phyloP scores from a whole-genome alignment of 371 early-diverging fungal species.

The Gilbertella persicaria region DNA sequence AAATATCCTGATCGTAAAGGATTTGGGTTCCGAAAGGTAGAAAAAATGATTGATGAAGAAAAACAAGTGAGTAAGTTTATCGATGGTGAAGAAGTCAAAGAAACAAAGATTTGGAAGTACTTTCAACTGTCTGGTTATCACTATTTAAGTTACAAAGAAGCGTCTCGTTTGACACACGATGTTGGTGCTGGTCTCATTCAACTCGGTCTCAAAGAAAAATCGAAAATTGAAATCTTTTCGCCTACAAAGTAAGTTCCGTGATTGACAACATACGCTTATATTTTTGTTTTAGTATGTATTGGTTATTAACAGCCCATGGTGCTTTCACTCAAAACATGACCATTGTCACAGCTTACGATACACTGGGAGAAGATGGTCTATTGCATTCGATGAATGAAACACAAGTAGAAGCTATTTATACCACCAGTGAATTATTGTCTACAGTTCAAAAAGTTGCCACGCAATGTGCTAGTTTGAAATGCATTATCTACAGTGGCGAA shows the following conservation, averaged over 20 bases:
- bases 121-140: constrained; percentile 69
- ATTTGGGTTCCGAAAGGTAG: constrained; percentile 70
- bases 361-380: constrained; percentile 87
- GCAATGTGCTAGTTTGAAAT: constrained; percentile 65
- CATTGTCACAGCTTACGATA: constrained; percentile 88
- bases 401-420: constrained; percentile 76
- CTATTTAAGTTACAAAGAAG: constrained; percentile 71
- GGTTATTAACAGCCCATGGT: constrained; percentile 73
- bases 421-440: constrained; percentile 80
- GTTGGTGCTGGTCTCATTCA: constrained; percentile 70
- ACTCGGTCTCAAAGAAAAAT: constrained; percentile 63
- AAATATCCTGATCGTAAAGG: constrained; percentile 51
- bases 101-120: constrained; percentile 81
- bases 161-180: constrained; percentile 42
- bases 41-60: constrained; percentile 70
- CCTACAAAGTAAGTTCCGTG: constrained; percentile 64
- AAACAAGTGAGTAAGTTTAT: constrained; percentile 74
- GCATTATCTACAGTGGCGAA: constrained; percentile 80
- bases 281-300: constrained; percentile 60
- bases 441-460: constrained; percentile 66
- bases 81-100: constrained; percentile 63
- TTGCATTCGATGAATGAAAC: constrained; percentile 86
- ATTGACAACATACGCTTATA: background rate
- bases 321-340: constrained; percentile 72
- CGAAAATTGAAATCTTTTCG: constrained; percentile 76